Evolutionary conservation across 2,329 filamentous ascomycete species (phyloP).

Genomic region (Acrodontium crateriforme): DNA sequence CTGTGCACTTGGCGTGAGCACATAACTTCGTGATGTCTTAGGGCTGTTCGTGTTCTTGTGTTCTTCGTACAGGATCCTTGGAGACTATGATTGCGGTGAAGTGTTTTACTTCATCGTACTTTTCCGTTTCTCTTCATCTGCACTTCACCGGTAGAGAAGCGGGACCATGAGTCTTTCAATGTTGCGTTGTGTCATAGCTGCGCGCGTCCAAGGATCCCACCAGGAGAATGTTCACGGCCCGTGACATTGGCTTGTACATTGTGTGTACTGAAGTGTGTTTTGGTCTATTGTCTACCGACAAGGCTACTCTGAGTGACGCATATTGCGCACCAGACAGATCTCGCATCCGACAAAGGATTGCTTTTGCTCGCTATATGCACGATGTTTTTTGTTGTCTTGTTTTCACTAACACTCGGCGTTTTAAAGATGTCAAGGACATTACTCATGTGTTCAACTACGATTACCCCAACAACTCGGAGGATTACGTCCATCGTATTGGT

Average conservation of each 20-base stretch:
- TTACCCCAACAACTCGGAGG: constrained; percentile 83
- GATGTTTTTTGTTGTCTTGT: too few species aligned
- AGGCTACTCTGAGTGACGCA: constrained; percentile 17
- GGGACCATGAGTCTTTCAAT: constrained; percentile 53
- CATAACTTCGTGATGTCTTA: constrained; percentile 72
- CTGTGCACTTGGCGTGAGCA: constrained; percentile 75
- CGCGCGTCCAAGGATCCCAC: constrained; percentile 53
- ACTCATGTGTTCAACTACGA: constrained; percentile 99
- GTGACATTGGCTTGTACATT: constrained; percentile 28
- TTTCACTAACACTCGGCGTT: constrained; percentile 35
- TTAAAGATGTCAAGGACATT: constrained; percentile 98
- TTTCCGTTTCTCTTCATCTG: constrained; percentile 60
- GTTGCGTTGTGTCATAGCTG: constrained; percentile 53
- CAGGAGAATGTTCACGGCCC: constrained; percentile 42
- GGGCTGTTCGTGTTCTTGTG: constrained; percentile 72
- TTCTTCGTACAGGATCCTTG: constrained; percentile 83
- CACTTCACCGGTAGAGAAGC: constrained; percentile 70
- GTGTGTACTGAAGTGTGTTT: constrained; percentile 17
- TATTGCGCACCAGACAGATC: constrained; percentile 22
- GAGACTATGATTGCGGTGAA: constrained; percentile 41
- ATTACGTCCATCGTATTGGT: constrained; percentile 56
- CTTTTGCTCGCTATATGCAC: constrained; percentile 30
- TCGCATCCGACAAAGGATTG: constrained; percentile 41
- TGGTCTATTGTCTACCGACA: constrained; percentile 10
- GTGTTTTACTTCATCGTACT: constrained; percentile 41